phyloP scores from a whole-genome alignment of 225 moss, liverwort and hornwort species.

The Polytrichum formosum region DNA sequence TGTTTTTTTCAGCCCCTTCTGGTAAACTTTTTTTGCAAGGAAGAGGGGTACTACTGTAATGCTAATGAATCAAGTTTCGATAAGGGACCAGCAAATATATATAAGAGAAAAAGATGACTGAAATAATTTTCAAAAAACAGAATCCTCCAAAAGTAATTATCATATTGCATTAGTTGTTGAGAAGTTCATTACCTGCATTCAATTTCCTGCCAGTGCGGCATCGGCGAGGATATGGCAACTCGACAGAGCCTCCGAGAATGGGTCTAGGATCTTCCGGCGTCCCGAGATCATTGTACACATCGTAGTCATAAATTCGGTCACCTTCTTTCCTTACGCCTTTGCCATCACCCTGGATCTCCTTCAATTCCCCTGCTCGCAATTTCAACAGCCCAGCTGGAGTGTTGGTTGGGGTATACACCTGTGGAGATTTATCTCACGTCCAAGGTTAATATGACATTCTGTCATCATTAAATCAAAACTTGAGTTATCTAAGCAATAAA shows the following conservation, averaged over 20 bases:
- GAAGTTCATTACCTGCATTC: slow-evolving; percentile 21
- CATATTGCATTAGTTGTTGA: too few relatives aligned
- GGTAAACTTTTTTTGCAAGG: too few relatives aligned
- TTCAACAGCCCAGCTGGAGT: slow-evolving; percentile 65
- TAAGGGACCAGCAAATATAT: too few relatives aligned
- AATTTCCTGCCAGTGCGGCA: slow-evolving; percentile 70
- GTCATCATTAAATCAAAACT: too few relatives aligned
- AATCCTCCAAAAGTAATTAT: too few relatives aligned
- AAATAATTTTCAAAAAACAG: too few relatives aligned
- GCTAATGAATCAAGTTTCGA: too few relatives aligned
- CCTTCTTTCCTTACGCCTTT: slow-evolving; percentile 52
- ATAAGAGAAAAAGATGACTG: too few relatives aligned
- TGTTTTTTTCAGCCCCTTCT: too few relatives aligned
- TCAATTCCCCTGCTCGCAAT: slow-evolving; percentile 53
- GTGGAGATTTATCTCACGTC: slow-evolving; percentile 1
- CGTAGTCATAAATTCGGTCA: slow-evolving; percentile 84
- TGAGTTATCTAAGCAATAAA: too few relatives aligned
- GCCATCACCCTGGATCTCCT: slow-evolving; percentile 51
- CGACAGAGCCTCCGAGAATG: slow-evolving; percentile 50
- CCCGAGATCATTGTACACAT: slow-evolving; percentile 74
- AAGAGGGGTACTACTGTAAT: too few relatives aligned
- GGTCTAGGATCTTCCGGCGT: slow-evolving; percentile 46
- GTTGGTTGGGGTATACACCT: slow-evolving; percentile 55
- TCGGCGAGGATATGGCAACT: slow-evolving; percentile 74
- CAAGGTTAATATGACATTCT: too few relatives aligned